Evolutionary conservation across 1,139 yeast genomes (phyloP).

Genomic region (Taphrina populina): DNA sequence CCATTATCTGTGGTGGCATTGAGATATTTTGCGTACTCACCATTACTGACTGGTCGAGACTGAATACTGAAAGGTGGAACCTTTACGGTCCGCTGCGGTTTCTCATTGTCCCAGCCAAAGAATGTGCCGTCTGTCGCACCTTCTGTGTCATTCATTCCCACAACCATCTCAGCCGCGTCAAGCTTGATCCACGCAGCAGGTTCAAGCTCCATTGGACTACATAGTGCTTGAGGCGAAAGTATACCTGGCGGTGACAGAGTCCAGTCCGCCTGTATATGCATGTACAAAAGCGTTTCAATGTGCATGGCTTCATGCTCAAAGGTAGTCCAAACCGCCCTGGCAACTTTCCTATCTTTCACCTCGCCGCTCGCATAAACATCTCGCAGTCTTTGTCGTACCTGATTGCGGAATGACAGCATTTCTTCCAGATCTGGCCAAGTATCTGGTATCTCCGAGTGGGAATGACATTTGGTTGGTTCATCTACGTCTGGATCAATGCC

Average conservation of each 20-base stretch:
- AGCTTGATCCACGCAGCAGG: conserved; percentile 29
- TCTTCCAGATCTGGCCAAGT: conserved; percentile 38
- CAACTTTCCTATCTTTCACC: background rate
- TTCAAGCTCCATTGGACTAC: background rate
- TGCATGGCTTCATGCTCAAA: conserved; percentile 41
- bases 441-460: conserved; percentile 38
- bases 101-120: conserved; percentile 41
- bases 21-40: conserved; percentile 37
- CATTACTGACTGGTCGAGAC: conserved; percentile 38
- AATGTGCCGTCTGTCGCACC: conserved; percentile 17
- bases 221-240: background rate
- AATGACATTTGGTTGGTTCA: conserved; percentile 39
- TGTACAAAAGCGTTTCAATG: conserved; percentile 39
- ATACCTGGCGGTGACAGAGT: conserved; percentile 37
- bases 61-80: conserved; percentile 33
- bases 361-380: conserved; percentile 19
- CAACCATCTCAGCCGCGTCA: background rate
- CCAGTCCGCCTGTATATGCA: conserved; percentile 38
- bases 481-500: conserved; percentile 41
- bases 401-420: conserved; percentile 33
- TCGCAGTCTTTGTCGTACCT: conserved; percentile 35
- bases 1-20: conserved; percentile 9
- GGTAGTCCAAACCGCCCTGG: conserved; percentile 38
- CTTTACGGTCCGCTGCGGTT: conserved; percentile 34
- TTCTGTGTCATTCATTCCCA: conserved; percentile 37